These are phyloP conservation scores for Colletotrichum euphorbiae DNA, from an alignment of 2,329 filamentous ascomycete genomes.

Conservation along the genomic window DNA sequence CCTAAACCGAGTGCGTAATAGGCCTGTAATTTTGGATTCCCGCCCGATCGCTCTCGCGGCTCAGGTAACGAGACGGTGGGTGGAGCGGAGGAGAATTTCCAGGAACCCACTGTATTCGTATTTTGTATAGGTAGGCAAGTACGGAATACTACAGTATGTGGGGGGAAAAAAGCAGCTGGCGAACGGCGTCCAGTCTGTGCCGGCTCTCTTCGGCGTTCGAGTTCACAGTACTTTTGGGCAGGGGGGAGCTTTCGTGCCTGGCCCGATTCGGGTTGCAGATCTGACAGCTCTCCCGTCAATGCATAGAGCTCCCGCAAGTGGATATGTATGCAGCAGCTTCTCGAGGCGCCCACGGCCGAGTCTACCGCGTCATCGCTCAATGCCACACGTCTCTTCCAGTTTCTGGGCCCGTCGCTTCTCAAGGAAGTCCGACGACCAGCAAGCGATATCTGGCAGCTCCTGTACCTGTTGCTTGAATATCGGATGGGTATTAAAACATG, in stretches of 20 bases:
- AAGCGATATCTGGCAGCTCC: background rate
- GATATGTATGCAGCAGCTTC: conserved; percentile 9
- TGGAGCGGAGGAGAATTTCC: conserved; percentile 4
- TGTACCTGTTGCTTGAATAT: background rate
- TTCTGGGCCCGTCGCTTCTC: background rate
- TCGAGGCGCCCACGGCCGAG: background rate
- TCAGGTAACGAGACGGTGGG: conserved; percentile 15
- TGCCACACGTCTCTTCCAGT: background rate
- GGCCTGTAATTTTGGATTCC: conserved; percentile 2
- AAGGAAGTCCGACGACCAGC: background rate
- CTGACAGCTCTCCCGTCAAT: conserved; percentile 13
- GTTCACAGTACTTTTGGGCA: background rate
- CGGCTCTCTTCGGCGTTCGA: conserved; percentile 1
- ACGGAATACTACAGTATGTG: too few species aligned
- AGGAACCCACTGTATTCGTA: background rate
- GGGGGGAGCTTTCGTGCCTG: conserved; percentile 21
- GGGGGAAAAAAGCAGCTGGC: background rate
- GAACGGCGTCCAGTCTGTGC: background rate
- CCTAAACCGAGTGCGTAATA: conserved; percentile 10
- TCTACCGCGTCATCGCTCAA: conserved; percentile 18
- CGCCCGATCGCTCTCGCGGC: conserved; percentile 12
- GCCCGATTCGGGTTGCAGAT: conserved; percentile 25
- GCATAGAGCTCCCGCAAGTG: conserved; percentile 5
- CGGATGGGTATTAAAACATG: background rate
- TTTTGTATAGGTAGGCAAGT: too few species aligned